Evolutionary conservation across 345 rosid genomes (phyloP).

Genomic region (Acer saccharum): DNA sequence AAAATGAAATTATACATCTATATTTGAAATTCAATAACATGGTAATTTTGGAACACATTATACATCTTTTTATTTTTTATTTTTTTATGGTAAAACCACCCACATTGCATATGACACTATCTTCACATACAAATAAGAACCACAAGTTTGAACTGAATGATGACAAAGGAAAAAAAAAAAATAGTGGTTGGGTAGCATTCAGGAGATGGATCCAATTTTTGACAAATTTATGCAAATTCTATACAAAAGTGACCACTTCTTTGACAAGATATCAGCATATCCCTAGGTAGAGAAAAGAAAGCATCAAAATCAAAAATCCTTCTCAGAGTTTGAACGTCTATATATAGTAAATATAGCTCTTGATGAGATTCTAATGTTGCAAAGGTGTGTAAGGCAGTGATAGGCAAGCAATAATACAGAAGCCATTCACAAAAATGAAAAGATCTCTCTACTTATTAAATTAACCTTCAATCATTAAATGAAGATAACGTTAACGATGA

Average conservation of each 20-base stretch:
- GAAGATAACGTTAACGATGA: neutral
- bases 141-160: neutral
- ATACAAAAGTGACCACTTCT: neutral
- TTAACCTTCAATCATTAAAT: neutral
- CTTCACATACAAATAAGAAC: neutral
- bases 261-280: neutral
- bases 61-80: no score
- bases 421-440: neutral
- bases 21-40: neutral
- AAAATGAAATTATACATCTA: neutral
- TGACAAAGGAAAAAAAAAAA: neutral
- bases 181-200: neutral
- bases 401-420: neutral
- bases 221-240: neutral
- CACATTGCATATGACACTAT: neutral
- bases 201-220: neutral
- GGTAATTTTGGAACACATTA: neutral
- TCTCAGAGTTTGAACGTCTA: neutral
- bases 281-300: neutral
- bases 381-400: neutral
- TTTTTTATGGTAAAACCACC: neutral
- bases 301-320: neutral
- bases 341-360: neutral
- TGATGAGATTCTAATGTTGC: neutral
- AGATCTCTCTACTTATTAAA: neutral